Percentiles rank a stretch among this genome's conserved stretches.
phyloP scores from a whole-genome alignment of 2,329 filamentous ascomycete species.

The Aspergillus ruber region DNA sequence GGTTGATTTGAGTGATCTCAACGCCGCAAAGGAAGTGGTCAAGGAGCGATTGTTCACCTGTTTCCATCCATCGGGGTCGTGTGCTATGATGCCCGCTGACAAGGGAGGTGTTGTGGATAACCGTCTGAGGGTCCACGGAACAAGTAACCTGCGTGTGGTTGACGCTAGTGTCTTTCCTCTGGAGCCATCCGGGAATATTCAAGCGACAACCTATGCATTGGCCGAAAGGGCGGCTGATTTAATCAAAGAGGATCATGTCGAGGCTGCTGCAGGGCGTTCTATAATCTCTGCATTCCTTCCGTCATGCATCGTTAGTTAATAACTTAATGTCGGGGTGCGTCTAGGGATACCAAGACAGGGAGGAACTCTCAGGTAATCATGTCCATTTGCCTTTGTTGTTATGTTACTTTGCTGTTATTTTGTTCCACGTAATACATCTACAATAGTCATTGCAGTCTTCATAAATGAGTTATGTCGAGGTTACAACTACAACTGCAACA shows the following conservation, averaged over 20 bases:
- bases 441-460: not conserved
- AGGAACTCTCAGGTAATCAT: too few relatives aligned
- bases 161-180: slow-evolving; percentile 32
- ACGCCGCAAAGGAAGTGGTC: slow-evolving; percentile 16
- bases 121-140: slow-evolving; percentile 22
- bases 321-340: too few relatives aligned
- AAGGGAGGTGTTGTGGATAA: slow-evolving; percentile 24
- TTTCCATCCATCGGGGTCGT: slow-evolving; percentile 25
- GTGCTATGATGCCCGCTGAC: slow-evolving; percentile 26
- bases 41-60: slow-evolving; percentile 14
- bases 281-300: too few relatives aligned
- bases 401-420: not conserved
- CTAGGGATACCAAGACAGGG: too few relatives aligned
- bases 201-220: slow-evolving; percentile 31
- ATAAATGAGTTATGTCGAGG: not conserved
- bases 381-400: not conserved
- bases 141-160: slow-evolving; percentile 25
- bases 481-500: not conserved
- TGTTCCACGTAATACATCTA: not conserved
- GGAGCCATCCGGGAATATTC: slow-evolving; percentile 30
- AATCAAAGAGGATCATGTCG: slow-evolving; percentile 7
- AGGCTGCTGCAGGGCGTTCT: too few relatives aligned
- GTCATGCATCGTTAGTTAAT: too few relatives aligned
- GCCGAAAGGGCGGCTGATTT: slow-evolving; percentile 27
- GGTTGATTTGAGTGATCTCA: slow-evolving; percentile 9